phyloP scores from a whole-genome alignment of 2,329 filamentous ascomycete genomes.

The Penicillium sclerotiorum region DNA sequence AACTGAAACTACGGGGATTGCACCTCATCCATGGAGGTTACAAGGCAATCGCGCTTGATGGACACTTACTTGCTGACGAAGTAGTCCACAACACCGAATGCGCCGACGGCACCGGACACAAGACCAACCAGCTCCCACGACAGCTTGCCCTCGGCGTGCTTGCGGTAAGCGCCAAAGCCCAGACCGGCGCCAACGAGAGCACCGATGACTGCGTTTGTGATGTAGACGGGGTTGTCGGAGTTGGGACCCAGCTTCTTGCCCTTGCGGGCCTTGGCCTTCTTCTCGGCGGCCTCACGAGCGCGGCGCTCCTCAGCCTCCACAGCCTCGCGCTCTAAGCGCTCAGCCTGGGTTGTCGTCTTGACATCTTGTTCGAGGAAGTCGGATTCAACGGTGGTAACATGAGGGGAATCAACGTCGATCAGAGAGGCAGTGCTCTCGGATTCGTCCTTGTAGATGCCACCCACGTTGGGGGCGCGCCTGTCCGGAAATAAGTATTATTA shows the following conservation, averaged over 20 bases:
- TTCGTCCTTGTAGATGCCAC: conserved; percentile 42
- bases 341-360: conserved; percentile 51
- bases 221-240: conserved; percentile 49
- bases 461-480: conserved; percentile 47
- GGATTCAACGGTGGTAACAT: conserved; percentile 47
- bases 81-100: conserved; percentile 50
- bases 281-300: conserved; percentile 25
- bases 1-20: too few species aligned
- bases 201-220: conserved; percentile 49
- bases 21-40: too few species aligned
- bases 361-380: conserved; percentile 46
- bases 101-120: conserved; percentile 47
- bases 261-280: conserved; percentile 34
- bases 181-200: conserved; percentile 45
- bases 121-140: conserved; percentile 50
- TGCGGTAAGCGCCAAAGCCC: conserved; percentile 52
- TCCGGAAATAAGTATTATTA: conserved; percentile 11
- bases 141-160: conserved; percentile 48
- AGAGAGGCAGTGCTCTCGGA: conserved; percentile 47
- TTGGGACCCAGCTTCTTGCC: conserved; percentile 43
- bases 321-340: conserved; percentile 46
- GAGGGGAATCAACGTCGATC: conserved; percentile 52
- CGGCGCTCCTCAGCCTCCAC: conserved; percentile 27
- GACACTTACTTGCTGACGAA: conserved; percentile 52
- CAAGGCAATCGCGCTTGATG: not conserved